Base-by-base conservation (phyloP, 2,329 filamentous ascomycete genomes). In the Aspergillus glaucus region DNA sequence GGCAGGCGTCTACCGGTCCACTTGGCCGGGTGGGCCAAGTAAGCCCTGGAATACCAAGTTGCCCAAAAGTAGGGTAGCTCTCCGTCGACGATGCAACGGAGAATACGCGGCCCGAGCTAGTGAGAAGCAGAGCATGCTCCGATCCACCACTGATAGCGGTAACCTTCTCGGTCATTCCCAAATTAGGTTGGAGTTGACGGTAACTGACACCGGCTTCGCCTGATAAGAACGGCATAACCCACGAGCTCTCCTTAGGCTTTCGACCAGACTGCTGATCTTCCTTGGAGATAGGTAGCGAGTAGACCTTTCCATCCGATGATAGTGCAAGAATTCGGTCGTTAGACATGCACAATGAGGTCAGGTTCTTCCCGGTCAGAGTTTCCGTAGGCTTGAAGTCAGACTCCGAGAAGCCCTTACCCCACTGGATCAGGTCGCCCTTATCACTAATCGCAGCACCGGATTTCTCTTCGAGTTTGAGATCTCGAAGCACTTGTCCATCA, bases 361-460 rank as follows among this genome's bases (percentile, higher is more conserved):
- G 74, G 59, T 95, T 80, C 66, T 94, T 95, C 48, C 91, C 92
- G 51, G 73, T 82, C 47, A 98, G 71, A 0, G 92, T 96, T 44
- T 78, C 74, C 1, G 77, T 77, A 0, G 92, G 93, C 26, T 76
- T 72, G 8, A 75, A 79, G 26, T 81, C 74, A 4, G 81, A 76
- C 48, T 79, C 76, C 6, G 85, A 86, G 64, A 86, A 96, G 3
- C 78, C 88, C 3, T 78, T 77, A 1, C 93, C 93, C 93, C 93
- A 98, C 71, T 97, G 91, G 10, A 96, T 76, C 41, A 98, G 68
- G 64, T 97, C 87, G 3, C 93, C 93, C 53, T 85, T 84, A 65
- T 96, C 91, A 4, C 85, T 86, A 37, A 97, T 85, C 8, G 93
- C 93, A 3, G 84, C 92, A 7, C 88, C 93, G 64, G 94, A 91